Base-by-base conservation (phyloP, 768 basidiomycete species). In the Pisolithus sp. region DNA sequence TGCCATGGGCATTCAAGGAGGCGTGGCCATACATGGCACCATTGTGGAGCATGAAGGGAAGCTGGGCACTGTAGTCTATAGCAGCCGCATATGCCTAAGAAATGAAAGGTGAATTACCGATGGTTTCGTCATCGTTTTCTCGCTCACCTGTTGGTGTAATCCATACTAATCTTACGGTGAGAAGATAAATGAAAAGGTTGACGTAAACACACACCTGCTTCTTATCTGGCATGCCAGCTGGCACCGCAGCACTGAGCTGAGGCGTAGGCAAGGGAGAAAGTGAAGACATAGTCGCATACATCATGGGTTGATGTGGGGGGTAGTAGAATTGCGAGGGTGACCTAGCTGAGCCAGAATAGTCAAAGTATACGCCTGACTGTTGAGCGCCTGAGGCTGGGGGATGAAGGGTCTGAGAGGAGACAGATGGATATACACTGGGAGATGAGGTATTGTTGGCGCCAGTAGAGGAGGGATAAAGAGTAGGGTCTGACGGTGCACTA, bases 321-420 rank as follows among this genome's bases (percentile, higher is more conserved):
- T 81, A 85, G 60, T 74, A 88, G 60, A 75, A 86, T 53, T 80
- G 84, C 12, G 82, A 79, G 10, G 76, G 70, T 4, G 76, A 72
- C 41, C 77, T 75, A 43, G 74, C 68, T 12, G 72, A 60, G 17
- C 70, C 71, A 46, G 73, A 63, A 58, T 80, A 86, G 58, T 84
- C 82, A 49, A 79, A 86, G 66, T 79, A 85, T 48, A 80, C 55
- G 36, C 73, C 73, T 31, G 78, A 69, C 56, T 82, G 81, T 56
- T 75, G 75, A 45, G 72, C 71, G 55, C 71, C 59, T 51, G 68
- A 62, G 53, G 60, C 59, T 65, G 73, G 72, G 50, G 73, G 69
- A 54, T 78, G 76, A 45, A 76, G 57, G 46, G 66, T 55, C 58
- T 73, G 74, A 47, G 72, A 68, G 28, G 70, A 64, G 55, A 75